Evolutionary conservation across 805 yeast species (phyloP), one percentile per base, ranked within the genome.

Genomic region (Candida tibetensis): DNA sequence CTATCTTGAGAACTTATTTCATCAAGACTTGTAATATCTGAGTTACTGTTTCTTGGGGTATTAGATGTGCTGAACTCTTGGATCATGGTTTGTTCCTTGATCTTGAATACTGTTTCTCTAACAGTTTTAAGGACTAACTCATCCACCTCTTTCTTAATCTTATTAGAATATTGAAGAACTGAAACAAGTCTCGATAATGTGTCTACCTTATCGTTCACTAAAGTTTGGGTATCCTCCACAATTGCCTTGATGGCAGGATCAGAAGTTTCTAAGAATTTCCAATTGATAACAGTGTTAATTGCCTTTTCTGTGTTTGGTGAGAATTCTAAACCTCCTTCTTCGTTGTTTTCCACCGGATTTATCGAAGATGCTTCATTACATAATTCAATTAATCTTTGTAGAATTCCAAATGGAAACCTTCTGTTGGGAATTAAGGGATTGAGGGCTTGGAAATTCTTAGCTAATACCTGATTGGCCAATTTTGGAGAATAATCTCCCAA

Each of bases 71-170:
- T 37, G 14, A 30, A 37, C 10, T 47, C 54, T 25, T 48, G 43
- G 3, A 40, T 18, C 28, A 45, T 27, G 7, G 62, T 58, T 38
- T 60, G 62, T 30, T 63, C 77, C 37, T 66, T 65, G 9, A 77
- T 81, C 48, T 72, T 76, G 26, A 63, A 58, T 2, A 88, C 72
- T 0, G 93, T 82, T 25, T 79, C 79, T 17, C 72, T 64, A 3
- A 90, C 85, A 1, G 82, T 69, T 26, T 67, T 61, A 18, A 85
- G 60, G 2, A 89, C 89, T 52, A 80, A 64, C 15, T 62, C 71
- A 53, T 88, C 93, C 3, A 88, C 85, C 58, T 90, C 96, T 36
- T 73, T 76, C 37, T 86, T 84, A 34, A 89, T 79, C 49, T 79
- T 82, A 46, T 83, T 83, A 15, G 85, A 80, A 56, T 83, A 88